Base-by-base conservation (phyloP, 2,329 filamentous ascomycete genomes). In the Drechslerella coelobrocha region DNA sequence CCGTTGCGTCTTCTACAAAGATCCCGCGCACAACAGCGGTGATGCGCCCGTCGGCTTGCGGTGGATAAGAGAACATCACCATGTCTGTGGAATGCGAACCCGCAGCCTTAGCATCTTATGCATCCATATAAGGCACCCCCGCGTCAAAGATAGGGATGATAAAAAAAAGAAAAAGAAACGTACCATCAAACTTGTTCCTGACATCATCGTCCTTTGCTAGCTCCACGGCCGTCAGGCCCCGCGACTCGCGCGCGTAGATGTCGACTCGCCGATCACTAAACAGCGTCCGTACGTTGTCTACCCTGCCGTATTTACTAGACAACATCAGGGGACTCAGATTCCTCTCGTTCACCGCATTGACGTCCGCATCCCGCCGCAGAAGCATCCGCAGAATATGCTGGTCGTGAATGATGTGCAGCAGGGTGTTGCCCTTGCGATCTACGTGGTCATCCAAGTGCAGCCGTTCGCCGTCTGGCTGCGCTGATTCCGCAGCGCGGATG, bases 141-240 rank as follows among this genome's bases (percentile, higher is more conserved):
- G n/a, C n/a, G n/a, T n/a, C n/a, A n/a, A n/a, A n/a, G n/a, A n/a
- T n/a, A n/a, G n/a, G n/a, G n/a, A n/a, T n/a, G n/a, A n/a, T n/a
- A n/a, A 24, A 26, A 29, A 39, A 6, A 27, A 34, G 14, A 14
- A 45, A 21, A 34, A 2, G 41, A 2, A 5, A 23, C 59, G 54
- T 68, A 76, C 75, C 75, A 77, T 99, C 94, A 73, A 99, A 97
- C 75, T 91, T 88, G 79, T 97, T 99, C 39, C 94, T 87, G 24
- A 99, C 90, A 75, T 99, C 94, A 77, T 99, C 94, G 76, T 99
- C 95, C 78, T 99, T 99, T 53, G 95, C 94, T 50, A 99, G 83
- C 79, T 99, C 94, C 5, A 97, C 92, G 6, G 94, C 94, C 6
- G 93, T 97, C 75, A 99, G 82, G 0, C 94, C 94, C 68, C 94